These are phyloP conservation scores for Papiliotrema nemorosa DNA, from an alignment of 1,284 basidiomycete genomes.

Conservation along the genomic window DNA sequence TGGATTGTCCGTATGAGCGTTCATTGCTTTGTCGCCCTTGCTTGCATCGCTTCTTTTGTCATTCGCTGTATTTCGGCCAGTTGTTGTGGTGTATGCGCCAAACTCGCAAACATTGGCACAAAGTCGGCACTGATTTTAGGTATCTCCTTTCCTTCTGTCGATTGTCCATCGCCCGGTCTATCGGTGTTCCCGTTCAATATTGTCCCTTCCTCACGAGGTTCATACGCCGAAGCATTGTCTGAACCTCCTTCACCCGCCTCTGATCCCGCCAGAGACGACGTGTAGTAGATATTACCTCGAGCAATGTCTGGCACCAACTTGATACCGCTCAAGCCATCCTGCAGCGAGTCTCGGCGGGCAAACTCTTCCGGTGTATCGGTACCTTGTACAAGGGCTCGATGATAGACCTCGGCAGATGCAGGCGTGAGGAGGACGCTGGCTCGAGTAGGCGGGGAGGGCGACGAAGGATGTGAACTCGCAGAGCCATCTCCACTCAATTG, in stretches of 20 bases:
- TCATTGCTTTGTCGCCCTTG: conserved; percentile 22
- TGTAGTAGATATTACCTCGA: conserved; percentile 13
- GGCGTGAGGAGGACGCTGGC: conserved; percentile 5
- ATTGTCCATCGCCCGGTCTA: neutral
- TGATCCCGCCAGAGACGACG: neutral
- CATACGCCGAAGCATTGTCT: neutral
- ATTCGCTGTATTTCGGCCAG: conserved; percentile 37
- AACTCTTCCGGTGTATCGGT: conserved; percentile 1
- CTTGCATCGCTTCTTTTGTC: conserved; percentile 10
- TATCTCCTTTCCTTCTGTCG: conserved; percentile 1
- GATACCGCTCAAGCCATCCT: conserved; percentile 3
- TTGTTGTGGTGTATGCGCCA: conserved; percentile 44
- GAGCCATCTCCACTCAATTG: neutral
- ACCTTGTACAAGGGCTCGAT: neutral
- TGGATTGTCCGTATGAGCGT: no score
- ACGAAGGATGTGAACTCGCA: neutral
- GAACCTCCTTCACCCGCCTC: neutral
- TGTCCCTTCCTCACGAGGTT: neutral
- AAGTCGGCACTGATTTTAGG: conserved; percentile 2
- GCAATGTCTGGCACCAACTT: conserved; percentile 8
- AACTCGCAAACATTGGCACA: conserved; percentile 37
- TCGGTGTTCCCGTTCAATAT: neutral
- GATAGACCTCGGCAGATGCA: conserved; percentile 1
- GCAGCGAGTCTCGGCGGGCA: no score
- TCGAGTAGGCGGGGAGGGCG: conserved; percentile 5